Base-by-base conservation (phyloP, 345 rosid species). In the Sonneratia alba region DNA sequence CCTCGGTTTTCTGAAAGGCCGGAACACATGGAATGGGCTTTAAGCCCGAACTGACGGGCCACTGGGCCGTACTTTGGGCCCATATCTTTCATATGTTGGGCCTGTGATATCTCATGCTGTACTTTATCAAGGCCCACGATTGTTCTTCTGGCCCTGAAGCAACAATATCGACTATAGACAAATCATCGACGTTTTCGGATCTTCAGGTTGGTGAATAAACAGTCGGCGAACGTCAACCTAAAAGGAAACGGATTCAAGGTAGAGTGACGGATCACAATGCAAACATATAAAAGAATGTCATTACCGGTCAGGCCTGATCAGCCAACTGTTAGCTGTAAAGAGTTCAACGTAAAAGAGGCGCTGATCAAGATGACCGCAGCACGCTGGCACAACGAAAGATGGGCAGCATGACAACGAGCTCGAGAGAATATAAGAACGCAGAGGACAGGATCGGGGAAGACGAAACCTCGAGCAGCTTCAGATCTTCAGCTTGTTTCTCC, bases 401-500 rank as follows among this genome's bases (percentile, higher is more conserved):
- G 7, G 43, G 43, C 43, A 48, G 16, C 53, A 10, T n/a, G n/a
- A n/a, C n/a, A n/a, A n/a, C n/a, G n/a, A n/a, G n/a, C 3, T 48
- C 53, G 53, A 47, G 14, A 47, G n/a, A 16, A 53, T 3, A 1
- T 4, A 21, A 21, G 7, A 53, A 21, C 4, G n/a, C 3, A 21
- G 15, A 16, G 16, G 19, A 16, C 7, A 48, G 45, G 11, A 62
- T 47, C 43, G 4, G 43, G 43, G 43, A 36, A 61, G n/a, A 18
- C 32, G 24, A 34, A 65, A 40, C 34, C 34, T 47, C 21, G 68
- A 27, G 6, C 4, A 36, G 0, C n/a, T 55, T 69, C 71, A 67
- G 6, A 55, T 27, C 71, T 51, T 73, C 15, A 56, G 59, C 45
- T 61, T 68, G 55, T 59, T 11, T 21, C 57, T 68, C 63, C 75